Evolutionary conservation across 2,329 filamentous ascomycete species (phyloP).

Genomic region (Didymella keratinophila): DNA sequence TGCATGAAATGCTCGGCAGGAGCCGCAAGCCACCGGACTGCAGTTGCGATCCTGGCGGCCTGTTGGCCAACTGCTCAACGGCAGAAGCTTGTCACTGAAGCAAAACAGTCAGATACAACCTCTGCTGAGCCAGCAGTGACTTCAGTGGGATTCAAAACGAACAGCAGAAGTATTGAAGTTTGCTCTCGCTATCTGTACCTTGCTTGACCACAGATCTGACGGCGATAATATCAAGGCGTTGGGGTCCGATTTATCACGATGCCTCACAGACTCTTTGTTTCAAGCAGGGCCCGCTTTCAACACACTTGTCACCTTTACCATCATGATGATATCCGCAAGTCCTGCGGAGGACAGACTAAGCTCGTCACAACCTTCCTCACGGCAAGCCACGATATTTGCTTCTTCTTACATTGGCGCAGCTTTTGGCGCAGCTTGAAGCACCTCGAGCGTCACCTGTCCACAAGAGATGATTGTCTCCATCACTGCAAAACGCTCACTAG

Average conservation of each 20-base stretch:
- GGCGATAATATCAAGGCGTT: not conserved
- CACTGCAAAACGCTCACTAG: not conserved
- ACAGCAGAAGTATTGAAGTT: not conserved
- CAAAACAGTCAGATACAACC: not conserved
- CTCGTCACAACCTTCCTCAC: not conserved
- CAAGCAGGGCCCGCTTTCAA: not conserved
- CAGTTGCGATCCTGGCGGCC: not conserved
- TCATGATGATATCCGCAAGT: not conserved
- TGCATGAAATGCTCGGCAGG: slow-evolving; percentile 12
- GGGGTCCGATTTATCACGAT: not conserved
- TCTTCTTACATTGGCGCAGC: not conserved
- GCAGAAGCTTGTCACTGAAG: not conserved
- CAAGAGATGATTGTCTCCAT: not conserved
- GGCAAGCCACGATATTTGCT: not conserved
- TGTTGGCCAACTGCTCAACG: not conserved
- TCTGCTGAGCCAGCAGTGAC: not conserved
- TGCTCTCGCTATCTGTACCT: not conserved
- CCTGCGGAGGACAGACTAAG: not conserved
- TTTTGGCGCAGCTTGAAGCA: not conserved
- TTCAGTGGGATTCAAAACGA: not conserved
- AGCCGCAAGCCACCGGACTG: slow-evolving; percentile 9
- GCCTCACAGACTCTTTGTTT: not conserved
- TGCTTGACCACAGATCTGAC: not conserved
- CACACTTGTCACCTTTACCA: not conserved
- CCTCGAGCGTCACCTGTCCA: not conserved